Evolutionary conservation across 176 grass and related monocot species (phyloP).

Genomic region (Thinopyrum elongatum): DNA sequence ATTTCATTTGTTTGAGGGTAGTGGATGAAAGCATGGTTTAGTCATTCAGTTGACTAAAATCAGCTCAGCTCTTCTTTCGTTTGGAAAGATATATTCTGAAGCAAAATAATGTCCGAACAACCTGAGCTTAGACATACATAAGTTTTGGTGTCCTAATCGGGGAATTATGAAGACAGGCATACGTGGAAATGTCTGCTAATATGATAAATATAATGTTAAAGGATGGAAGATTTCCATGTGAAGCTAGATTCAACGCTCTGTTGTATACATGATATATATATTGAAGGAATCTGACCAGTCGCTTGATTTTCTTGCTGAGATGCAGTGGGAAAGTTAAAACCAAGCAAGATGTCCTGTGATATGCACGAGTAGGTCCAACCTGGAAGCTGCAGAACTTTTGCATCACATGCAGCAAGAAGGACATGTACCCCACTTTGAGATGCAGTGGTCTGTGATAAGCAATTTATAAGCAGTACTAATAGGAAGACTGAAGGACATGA

Average conservation of each 20-base stretch:
- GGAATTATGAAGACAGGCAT: too few relatives aligned
- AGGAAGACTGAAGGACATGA: slow-evolving; percentile 38
- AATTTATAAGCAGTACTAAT: slow-evolving; percentile 53
- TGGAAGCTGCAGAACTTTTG: slow-evolving; percentile 69
- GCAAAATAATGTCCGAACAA: too few relatives aligned
- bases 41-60: too few relatives aligned
- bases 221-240: slow-evolving; percentile 52
- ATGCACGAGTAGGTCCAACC: slow-evolving; percentile 41
- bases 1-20: too few relatives aligned
- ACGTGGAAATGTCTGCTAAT: slow-evolving; percentile 55
- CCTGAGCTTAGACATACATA: too few relatives aligned
- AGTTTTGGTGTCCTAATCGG: too few relatives aligned
- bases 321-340: slow-evolving; percentile 51
- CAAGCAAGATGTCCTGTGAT: slow-evolving; percentile 49
- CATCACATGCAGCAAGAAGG: slow-evolving; percentile 85
- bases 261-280: slow-evolving; percentile 51
- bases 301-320: slow-evolving; percentile 69
- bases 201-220: slow-evolving; percentile 77
- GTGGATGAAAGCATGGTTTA: too few relatives aligned
- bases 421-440: slow-evolving; percentile 50
- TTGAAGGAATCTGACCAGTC: slow-evolving; percentile 59
- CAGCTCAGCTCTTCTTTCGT: too few relatives aligned
- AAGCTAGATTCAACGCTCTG: slow-evolving; percentile 53
- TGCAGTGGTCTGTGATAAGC: slow-evolving; percentile 81
- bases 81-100: too few relatives aligned